Percentiles rank a stretch among this genome's conserved stretches.
phyloP scores from a whole-genome alignment of 2,329 filamentous ascomycete species.

The Ceratocystis lukuohia region DNA sequence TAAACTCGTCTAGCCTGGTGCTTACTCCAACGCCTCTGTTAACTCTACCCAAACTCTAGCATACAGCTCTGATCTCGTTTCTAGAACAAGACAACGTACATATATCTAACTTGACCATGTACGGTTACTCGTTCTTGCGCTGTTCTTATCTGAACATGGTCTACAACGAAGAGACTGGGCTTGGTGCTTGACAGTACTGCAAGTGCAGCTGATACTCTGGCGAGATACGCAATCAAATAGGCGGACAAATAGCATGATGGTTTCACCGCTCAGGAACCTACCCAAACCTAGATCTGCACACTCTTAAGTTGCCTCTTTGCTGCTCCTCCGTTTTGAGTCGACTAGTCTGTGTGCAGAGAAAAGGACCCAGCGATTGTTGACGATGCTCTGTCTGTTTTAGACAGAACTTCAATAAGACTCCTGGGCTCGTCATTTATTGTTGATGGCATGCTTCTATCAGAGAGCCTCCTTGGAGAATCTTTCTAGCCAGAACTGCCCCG shows the following conservation, averaged over 20 bases:
- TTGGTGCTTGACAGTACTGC: not conserved
- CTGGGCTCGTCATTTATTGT: constrained; percentile 17
- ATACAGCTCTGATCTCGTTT: not conserved
- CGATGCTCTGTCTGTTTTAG: constrained; percentile 40
- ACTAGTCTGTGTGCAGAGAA: constrained; percentile 97
- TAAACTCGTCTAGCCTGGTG: not conserved
- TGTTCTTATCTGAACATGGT: not conserved
- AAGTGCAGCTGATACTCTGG: not conserved
- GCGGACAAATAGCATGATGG: too few species aligned
- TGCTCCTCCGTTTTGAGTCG: constrained; percentile 67
- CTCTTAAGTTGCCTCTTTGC: constrained; percentile 91
- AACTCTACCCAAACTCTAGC: not conserved
- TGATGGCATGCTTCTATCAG: constrained; percentile 11
- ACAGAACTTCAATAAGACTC: constrained; percentile 21
- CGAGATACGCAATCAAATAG: not conserved
- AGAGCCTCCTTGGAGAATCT: constrained; percentile 17
- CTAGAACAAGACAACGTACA: not conserved
- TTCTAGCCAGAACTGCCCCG: constrained; percentile 12
- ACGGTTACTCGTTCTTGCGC: not conserved
- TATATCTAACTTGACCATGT: not conserved
- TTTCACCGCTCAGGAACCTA: too few species aligned
- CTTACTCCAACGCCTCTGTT: not conserved
- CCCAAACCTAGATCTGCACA: constrained; percentile 46
- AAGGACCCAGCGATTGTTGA: constrained; percentile 33
- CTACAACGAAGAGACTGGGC: not conserved